Base-by-base conservation (phyloP, 2,329 filamentous ascomycete genomes). In the Xylaria polymorpha region DNA sequence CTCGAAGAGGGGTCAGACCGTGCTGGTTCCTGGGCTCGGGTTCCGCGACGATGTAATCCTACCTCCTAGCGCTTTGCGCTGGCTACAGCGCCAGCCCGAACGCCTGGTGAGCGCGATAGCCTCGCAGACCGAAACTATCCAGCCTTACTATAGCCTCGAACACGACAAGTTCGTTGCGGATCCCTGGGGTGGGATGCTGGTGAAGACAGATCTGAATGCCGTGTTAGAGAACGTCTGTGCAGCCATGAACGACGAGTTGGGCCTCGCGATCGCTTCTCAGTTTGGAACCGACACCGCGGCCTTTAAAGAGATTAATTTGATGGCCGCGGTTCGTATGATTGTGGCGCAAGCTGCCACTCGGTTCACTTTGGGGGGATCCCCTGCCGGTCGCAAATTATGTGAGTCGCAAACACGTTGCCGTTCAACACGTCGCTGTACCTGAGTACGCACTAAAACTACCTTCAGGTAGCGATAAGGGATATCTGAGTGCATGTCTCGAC, bases 11-110 rank as follows among this genome's bases (percentile, higher is more conserved):
- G 82, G 81, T n/a, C 77, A 78, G 41, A 74, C 81, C 0, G 83
- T 84, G 2, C 73, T 85, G 1, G 63, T 84, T 7, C 83, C 83
- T 0, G 80, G 81, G 5, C 74, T 83, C 7, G 81, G 79, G 2
- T 76, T 80, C 37, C 79, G 80, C 25, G 77, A 78, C 48, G 82
- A 84, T 67, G 72, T 84, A n/a, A 77, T 84, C 51, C 71, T 85
- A n/a, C 83, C 83, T 0, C 74, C 76, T 6, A 79, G 71, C 46
- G 75, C 79, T 0, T 75, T 85, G 76, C 76, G 78, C 41, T 84
- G 83, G 82, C 71, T 80, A 1, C 68, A 80, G 8, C 71, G 75
- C 2, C 83, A 84, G 60, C 81, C 81, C 0, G 82, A 84, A 0
- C 71, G 73, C 6, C 73, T 79, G 0, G 76, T 84, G 18, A 79